Percentiles rank a stretch among this genome's conserved stretches.
These are phyloP conservation scores for Chondrus crispus DNA, from an alignment of 23 red algal species.

Conservation along the genomic window DNA sequence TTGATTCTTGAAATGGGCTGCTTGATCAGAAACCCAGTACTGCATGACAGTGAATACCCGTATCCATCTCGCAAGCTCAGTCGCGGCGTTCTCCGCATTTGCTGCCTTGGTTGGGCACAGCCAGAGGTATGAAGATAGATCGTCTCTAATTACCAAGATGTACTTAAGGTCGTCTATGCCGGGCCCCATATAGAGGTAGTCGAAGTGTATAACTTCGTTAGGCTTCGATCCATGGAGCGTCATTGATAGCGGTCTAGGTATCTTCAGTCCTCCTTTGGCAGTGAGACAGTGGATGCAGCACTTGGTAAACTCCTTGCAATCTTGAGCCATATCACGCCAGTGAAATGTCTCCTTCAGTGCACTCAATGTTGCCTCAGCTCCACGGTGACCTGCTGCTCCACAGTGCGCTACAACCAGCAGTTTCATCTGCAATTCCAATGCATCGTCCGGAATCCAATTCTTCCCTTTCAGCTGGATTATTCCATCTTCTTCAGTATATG, in stretches of 20 bases:
- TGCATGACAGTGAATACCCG: neutral
- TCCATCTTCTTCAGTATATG: neutral
- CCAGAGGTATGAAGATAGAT: neutral
- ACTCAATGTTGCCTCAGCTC: neutral
- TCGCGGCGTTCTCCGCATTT: neutral
- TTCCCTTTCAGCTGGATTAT: neutral
- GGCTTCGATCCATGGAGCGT: neutral
- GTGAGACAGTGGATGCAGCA: neutral
- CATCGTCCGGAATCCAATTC: conserved; percentile 14
- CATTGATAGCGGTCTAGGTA: neutral
- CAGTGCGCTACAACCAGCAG: neutral
- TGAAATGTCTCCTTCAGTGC: neutral
- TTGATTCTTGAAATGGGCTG: conserved; percentile 11
- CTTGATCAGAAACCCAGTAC: conserved; percentile 19
- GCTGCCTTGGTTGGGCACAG: neutral
- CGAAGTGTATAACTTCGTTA: conserved; percentile 33
- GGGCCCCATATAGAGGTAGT: conserved; percentile 36
- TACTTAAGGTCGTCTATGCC: conserved; percentile 1
- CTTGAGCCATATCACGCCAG: neutral
- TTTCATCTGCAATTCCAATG: neutral
- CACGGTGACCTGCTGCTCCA: conserved; percentile 4
- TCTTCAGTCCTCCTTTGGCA: neutral
- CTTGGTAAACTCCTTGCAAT: neutral
- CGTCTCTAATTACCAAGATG: conserved; percentile 7
- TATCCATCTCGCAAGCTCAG: conserved; percentile 9